A percentile compares a stretch with the other conserved stretches of the same genome.
Conservation (phyloP, 1,284 basidiomycete species). For the Ganoderma sp. region DNA sequence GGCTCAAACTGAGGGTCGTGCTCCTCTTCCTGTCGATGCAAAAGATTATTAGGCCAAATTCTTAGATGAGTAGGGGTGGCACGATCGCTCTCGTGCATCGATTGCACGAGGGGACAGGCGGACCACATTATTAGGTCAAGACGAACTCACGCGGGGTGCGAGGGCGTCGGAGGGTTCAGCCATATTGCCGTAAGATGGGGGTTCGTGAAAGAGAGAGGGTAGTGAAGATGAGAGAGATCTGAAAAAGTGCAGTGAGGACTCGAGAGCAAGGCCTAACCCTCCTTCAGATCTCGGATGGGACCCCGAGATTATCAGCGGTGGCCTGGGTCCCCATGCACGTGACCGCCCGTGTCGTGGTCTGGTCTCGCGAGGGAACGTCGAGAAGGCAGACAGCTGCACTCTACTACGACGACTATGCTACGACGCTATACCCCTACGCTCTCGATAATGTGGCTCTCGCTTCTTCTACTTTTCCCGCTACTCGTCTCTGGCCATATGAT, state of each 20-base stretch:
- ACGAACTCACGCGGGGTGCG: constrained; percentile 65
- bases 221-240: constrained; percentile 40
- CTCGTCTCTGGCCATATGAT: constrained; percentile 69
- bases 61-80: constrained; percentile 22
- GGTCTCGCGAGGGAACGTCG: background rate
- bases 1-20: constrained; percentile 94
- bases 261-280: constrained; percentile 26
- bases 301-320: constrained; percentile 34
- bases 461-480: constrained; percentile 51
- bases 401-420: constrained; percentile 44
- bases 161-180: constrained; percentile 64
- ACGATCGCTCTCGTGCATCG: constrained; percentile 37
- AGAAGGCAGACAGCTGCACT: constrained; percentile 9
- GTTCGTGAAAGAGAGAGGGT: constrained; percentile 31
- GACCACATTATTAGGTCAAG: constrained; percentile 17
- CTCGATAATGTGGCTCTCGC: constrained; percentile 42
- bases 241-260: constrained; percentile 38
- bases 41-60: background rate
- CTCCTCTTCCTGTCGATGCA: constrained; percentile 73
- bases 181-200: constrained; percentile 49
- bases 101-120: constrained; percentile 33
- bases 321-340: constrained; percentile 27
- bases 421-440: constrained; percentile 44
- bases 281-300: constrained; percentile 31
- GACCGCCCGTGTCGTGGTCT: constrained; percentile 16